Conservation (phyloP, 139 green algal species). For the Spirogloea muscicola region DNA sequence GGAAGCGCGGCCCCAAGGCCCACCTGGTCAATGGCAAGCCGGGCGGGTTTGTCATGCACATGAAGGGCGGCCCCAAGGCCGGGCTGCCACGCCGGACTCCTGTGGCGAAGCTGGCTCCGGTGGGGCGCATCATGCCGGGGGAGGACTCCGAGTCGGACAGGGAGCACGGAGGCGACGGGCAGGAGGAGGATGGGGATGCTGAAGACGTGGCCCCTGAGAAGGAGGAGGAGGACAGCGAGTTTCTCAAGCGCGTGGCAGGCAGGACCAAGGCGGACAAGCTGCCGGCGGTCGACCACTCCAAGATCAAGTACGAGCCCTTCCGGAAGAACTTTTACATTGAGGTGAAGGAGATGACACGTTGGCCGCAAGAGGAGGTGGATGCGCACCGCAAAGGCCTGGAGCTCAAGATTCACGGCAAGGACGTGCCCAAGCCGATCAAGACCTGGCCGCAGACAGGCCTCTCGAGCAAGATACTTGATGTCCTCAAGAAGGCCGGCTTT, state of each 20-base stretch:
- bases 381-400: slow-evolving; percentile 66
- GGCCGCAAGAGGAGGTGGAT: slow-evolving; percentile 64
- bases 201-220: slow-evolving; percentile 37
- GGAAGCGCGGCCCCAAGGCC: no score
- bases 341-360: slow-evolving; percentile 44
- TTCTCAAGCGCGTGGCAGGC: slow-evolving; percentile 60
- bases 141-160: not conserved
- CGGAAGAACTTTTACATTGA: slow-evolving; percentile 85
- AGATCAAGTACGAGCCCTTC: slow-evolving; percentile 76
- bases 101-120: not conserved
- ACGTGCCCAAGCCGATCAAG: slow-evolving; percentile 73
- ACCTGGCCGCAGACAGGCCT: slow-evolving; percentile 72
- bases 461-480: slow-evolving; percentile 66
- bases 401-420: slow-evolving; percentile 83
- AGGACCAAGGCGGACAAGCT: slow-evolving; percentile 88
- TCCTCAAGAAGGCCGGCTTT: slow-evolving; percentile 71
- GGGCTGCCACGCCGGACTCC: no score
- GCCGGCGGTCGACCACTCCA: slow-evolving; percentile 70
- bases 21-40: slow-evolving; percentile 1
- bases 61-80: not conserved
- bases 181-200: slow-evolving; percentile 32
- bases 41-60: no score
- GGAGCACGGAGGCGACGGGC: slow-evolving; percentile 24
- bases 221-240: slow-evolving; percentile 48
- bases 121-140: no score